Evolutionary conservation across 768 basidiomycete species (phyloP), one percentile per base, ranked within the genome.

Genomic region (Pleurotus platypus): DNA sequence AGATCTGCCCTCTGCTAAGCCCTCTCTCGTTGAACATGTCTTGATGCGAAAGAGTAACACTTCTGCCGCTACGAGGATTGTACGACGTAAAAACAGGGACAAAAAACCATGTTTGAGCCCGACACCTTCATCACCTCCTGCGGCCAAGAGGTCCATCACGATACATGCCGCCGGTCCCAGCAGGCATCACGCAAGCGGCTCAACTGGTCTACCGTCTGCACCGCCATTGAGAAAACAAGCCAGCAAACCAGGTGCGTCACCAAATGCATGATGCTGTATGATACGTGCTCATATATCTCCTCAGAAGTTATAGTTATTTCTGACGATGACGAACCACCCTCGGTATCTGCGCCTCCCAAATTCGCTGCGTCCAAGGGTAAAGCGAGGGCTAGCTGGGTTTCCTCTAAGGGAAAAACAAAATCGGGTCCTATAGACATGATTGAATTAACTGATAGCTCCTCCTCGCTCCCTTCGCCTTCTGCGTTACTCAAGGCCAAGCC

Each of bases 21-120:
- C 22, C 5, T 48, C 46, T 26, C 46, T 48, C 6, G 20, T 26
- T 5, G 16, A 16, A 13, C 13, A 15, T 22, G 16, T 48, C n/a
- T 26, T 50, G 15, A 16, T 15, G 20, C 49, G 49, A 12, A 50
- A 35, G 9, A 12, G 2, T 26, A 18, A 16, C 12, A n/a, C 49
- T n/a, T 20, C 46, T 48, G 46, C 49, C n/a, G 49, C 49, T 15
- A 50, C 49, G 6, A 20, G 49, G n/a, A 50, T 50, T n/a, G 49
- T 50, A 20, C 49, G 49, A n/a, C 49, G 49, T 35, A 50, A 24
- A 20, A 50, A 35, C 15, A 27, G 37, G 22, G 49, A 50, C 26
- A 38, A 35, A 30, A n/a, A 15, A 8, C 22, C 26, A n/a, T 30
- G 20, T 16, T 20, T 50, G 9, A 50, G 49, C 37, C 15, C 37